Evolutionary conservation across 306 rosid species (phyloP).

Genomic region (Vigna radiata): DNA sequence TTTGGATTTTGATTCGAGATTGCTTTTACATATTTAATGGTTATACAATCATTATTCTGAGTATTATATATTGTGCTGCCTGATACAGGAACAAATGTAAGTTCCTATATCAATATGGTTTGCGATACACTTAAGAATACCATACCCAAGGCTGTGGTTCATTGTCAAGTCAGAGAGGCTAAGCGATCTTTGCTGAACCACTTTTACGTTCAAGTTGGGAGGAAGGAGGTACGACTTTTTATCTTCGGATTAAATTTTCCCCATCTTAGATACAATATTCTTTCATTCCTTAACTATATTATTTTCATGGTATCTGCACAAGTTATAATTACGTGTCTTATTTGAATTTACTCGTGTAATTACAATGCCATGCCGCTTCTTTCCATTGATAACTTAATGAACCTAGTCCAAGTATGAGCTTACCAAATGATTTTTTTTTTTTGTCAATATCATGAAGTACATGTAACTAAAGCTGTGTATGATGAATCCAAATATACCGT

Average conservation of each 20-base stretch:
- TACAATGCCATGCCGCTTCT: conserved; percentile 12
- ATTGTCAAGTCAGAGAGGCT: conserved; percentile 99
- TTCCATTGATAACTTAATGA: conserved; percentile 23
- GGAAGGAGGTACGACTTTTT: conserved; percentile 74
- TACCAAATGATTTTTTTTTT: conserved; percentile 7
- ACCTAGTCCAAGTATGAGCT: background rate
- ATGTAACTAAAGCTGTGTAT: background rate
- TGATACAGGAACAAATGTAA: conserved; percentile 90
- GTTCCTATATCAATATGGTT: conserved; percentile 84
- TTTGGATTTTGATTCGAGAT: conserved; percentile 25
- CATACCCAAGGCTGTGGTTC: conserved; percentile 95
- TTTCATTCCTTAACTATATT: conserved; percentile 24
- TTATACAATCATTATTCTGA: conserved; percentile 14
- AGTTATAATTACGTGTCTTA: background rate
- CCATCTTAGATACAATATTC: conserved; percentile 2
- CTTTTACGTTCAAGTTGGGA: conserved; percentile 85
- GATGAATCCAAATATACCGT: background rate
- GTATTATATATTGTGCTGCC: conserved; percentile 20
- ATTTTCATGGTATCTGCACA: conserved; percentile 1
- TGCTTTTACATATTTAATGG: conserved; percentile 37
- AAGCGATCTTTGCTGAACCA: conserved; percentile 86
- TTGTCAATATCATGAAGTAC: background rate
- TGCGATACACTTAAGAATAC: conserved; percentile 85
- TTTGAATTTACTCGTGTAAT: background rate
- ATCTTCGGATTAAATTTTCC: conserved; percentile 27